These are phyloP conservation scores for Dipteronia dyeriana DNA, from an alignment of 345 rosid genomes.

Conservation along the genomic window DNA sequence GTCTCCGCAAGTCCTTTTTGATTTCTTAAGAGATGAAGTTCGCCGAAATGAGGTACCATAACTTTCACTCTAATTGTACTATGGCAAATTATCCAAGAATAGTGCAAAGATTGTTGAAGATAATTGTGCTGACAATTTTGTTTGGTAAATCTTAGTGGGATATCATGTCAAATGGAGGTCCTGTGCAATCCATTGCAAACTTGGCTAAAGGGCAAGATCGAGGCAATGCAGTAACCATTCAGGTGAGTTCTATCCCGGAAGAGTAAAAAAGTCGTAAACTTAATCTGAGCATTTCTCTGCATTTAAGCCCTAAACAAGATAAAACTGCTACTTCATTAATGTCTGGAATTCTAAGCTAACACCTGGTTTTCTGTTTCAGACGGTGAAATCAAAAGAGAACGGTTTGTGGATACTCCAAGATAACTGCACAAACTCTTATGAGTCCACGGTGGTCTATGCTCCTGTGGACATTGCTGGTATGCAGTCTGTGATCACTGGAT, in stretches of 20 bases:
- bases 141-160: slow-evolving; percentile 70
- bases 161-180: slow-evolving; percentile 65
- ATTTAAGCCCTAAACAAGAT: neutral
- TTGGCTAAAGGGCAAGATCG: slow-evolving; percentile 91
- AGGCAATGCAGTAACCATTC: slow-evolving; percentile 88
- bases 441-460: slow-evolving; percentile 83
- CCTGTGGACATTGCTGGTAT: slow-evolving; percentile 74
- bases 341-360: neutral
- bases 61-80: neutral
- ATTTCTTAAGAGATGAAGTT: slow-evolving; percentile 87
- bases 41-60: slow-evolving; percentile 74
- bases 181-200: slow-evolving; percentile 72
- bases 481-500: slow-evolving; percentile 85
- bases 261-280: neutral
- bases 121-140: slow-evolving; percentile 4
- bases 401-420: slow-evolving; percentile 87
- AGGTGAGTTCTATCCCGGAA: slow-evolving; percentile 33
- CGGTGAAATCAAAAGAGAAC: slow-evolving; percentile 71
- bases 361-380: slow-evolving; percentile 40
- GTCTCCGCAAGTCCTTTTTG: slow-evolving; percentile 65
- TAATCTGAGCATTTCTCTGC: neutral
- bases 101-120: neutral
- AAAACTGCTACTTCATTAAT: neutral
- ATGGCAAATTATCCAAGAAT: neutral
- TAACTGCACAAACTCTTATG: slow-evolving; percentile 77